Percentiles rank a stretch among this genome's conserved stretches.
Evolutionary conservation across 768 basidiomycete genomes (phyloP).

Genomic region (Leccinum sublutescens): DNA sequence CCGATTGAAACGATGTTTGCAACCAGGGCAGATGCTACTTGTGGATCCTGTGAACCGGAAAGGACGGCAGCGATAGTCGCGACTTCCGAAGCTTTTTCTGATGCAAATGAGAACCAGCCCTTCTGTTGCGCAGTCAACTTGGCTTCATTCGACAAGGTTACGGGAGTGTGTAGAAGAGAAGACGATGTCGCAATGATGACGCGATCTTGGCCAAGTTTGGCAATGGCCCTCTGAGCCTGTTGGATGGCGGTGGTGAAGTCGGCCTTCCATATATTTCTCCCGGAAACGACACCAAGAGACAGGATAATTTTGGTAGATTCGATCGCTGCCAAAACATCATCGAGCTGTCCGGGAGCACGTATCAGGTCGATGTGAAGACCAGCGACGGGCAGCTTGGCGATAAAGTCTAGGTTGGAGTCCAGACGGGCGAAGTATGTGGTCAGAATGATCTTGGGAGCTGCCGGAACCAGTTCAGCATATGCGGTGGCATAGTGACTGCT

Average conservation of each 20-base stretch:
- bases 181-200: constrained; percentile 96
- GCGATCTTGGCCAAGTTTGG: constrained; percentile 78
- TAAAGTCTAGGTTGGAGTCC: constrained; percentile 83
- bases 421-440: constrained; percentile 98
- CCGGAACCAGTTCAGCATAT: constrained; percentile 77
- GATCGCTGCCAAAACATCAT: constrained; percentile 74
- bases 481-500: constrained; percentile 78
- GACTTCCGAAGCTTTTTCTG: constrained; percentile 94
- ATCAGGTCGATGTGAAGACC: constrained; percentile 97
- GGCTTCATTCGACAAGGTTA: constrained; percentile 90
- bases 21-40: constrained; percentile 72
- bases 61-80: constrained; percentile 81
- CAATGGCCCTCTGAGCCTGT: constrained; percentile 80
- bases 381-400: constrained; percentile 89
- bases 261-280: constrained; percentile 99
- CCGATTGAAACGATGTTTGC: constrained; percentile 88
- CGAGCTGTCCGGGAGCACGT: constrained; percentile 89
- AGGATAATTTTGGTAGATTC: constrained; percentile 79
- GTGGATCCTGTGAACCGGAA: constrained; percentile 78
- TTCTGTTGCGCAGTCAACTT: constrained; percentile 86
- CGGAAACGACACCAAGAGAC: constrained; percentile 94
- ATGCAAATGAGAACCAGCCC: constrained; percentile 98
- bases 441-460: constrained; percentile 89
- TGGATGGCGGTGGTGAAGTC: constrained; percentile 85
- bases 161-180: constrained; percentile 96